Conservation (phyloP, 192 early-diverging fungal species). For the Coemansia sp. region DNA sequence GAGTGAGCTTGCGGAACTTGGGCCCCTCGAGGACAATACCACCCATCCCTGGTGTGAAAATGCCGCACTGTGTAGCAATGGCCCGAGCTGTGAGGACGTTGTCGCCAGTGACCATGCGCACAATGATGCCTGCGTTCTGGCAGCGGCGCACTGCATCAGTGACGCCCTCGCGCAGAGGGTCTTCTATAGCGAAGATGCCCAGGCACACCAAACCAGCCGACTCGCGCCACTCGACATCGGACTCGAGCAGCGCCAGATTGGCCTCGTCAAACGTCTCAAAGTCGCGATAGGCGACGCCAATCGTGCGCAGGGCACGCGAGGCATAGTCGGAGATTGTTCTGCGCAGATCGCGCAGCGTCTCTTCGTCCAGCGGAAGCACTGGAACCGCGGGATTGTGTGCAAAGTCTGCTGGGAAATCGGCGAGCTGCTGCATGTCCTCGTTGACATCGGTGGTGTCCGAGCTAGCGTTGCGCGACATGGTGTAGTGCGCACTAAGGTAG, state of each 20-base stretch:
- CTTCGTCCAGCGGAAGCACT: slow-evolving; percentile 48
- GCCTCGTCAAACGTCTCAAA: slow-evolving; percentile 63
- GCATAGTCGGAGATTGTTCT: slow-evolving; percentile 49
- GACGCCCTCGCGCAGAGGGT: slow-evolving; percentile 94
- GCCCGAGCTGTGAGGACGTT: slow-evolving; percentile 88
- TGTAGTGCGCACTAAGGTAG: slow-evolving; percentile 49
- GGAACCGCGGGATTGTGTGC: slow-evolving; percentile 51
- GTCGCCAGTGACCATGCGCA: slow-evolving; percentile 99
- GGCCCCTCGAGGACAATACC: slow-evolving; percentile 96
- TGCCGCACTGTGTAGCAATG: slow-evolving; percentile 92
- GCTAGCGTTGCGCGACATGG: slow-evolving; percentile 26
- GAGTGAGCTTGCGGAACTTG: slow-evolving; percentile 79
- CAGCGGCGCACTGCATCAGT: slow-evolving; percentile 86
- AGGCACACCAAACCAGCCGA: slow-evolving; percentile 67
- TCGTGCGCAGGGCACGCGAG: slow-evolving; percentile 81
- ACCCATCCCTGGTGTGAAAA: slow-evolving; percentile 70
- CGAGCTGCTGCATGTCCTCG: slow-evolving; percentile 17
- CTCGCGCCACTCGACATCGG: slow-evolving; percentile 49
- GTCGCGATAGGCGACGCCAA: slow-evolving; percentile 82
- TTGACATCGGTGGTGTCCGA: slow-evolving; percentile 51
- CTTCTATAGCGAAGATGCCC: slow-evolving; percentile 94
- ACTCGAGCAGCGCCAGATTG: slow-evolving; percentile 39
- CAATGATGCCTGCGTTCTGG: slow-evolving; percentile 86
- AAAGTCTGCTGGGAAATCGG: slow-evolving; percentile 43
- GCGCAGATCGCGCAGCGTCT: slow-evolving; percentile 46